Percentiles rank a stretch among this genome's conserved stretches.
Evolutionary conservation across 139 green algal genomes (phyloP).

Genomic region (Tetratostichococcus sp.): DNA sequence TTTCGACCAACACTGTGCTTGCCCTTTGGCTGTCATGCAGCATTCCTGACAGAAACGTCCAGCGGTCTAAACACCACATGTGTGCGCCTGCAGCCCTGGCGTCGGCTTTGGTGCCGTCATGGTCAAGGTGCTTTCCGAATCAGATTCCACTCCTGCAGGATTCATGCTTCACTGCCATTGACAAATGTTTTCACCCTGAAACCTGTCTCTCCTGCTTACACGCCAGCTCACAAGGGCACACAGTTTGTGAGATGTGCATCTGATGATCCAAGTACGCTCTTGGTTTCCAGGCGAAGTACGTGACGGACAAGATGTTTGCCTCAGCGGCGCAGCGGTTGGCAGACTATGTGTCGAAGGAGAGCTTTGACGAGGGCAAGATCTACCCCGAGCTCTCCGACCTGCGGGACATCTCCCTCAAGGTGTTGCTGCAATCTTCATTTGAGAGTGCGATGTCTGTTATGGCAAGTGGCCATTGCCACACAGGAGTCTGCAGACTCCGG

Average conservation of each 20-base stretch:
- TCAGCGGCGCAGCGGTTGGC: slow-evolving; percentile 17
- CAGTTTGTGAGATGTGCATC: background rate
- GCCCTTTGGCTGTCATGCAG: background rate
- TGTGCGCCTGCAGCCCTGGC: slow-evolving; percentile 6
- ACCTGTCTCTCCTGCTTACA: no score
- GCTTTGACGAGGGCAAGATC: slow-evolving; percentile 31
- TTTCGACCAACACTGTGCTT: background rate
- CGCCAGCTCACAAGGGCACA: no score
- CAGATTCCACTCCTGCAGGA: background rate
- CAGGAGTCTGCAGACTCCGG: background rate
- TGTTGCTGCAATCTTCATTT: background rate
- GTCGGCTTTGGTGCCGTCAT: slow-evolving; percentile 40
- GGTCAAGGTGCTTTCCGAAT: slow-evolving; percentile 5
- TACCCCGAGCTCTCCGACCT: slow-evolving; percentile 42
- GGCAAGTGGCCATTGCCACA: background rate
- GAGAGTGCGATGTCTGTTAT: no score
- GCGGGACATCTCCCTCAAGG: slow-evolving; percentile 20
- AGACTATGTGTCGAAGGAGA: slow-evolving; percentile 21
- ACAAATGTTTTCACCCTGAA: no score
- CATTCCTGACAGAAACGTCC: background rate
- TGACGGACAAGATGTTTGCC: slow-evolving; percentile 27
- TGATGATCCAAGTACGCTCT: background rate
- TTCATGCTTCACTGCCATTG: no score
- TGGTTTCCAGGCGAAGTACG: background rate
- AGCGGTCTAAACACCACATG: background rate